Evolutionary conservation across 768 basidiomycete species (phyloP), one percentile per base, ranked within the genome.

Genomic region (Leucogyrophana mollusca): DNA sequence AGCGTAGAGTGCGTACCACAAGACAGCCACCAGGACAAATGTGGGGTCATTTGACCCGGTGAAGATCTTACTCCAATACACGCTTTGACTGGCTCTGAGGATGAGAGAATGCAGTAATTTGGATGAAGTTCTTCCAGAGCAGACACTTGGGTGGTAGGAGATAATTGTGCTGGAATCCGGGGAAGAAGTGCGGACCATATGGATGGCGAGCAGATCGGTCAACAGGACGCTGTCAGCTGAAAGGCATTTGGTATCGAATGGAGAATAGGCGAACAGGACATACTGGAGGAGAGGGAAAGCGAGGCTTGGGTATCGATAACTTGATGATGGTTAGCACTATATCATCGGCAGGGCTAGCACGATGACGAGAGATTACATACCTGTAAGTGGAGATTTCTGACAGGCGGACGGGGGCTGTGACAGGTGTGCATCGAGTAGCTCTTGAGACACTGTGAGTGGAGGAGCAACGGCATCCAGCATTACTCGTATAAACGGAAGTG

Each of bases 1-100:
- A 0, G 79, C 73, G 54, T 83, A 83, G 21, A 82, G 53, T 1
- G 78, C 73, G 46, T 80, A 80, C 82, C 81, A 83, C 18, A 83
- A 58, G 6, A 76, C 60, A 37, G 74, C 66, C 18, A 69, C 58
- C 16, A 67, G 60, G 9, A 68, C 42, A 16, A 69, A 58, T 0
- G 66, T 68, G 1, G 66, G 64, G 39, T 71, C 68, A 36, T 40
- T 56, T 0, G 66, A 60, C 42, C 53, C 55, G 0, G 10, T 32
- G 11, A 68, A 68, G 33, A 70, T 53, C 27, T 70, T 64, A 4
- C 49, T 51, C 68, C 68, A 71, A 39, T 70, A 70, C 5, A 70
- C 65, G 27, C 68, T 68, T 23, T 68, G 56, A 2, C 61, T 60
- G 7, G 66, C 60, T 51, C 68, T 49, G 34, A 64, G 59, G 2